Conservation (phyloP, 2,329 filamentous ascomycete species). For the Ophiostoma perfectum region DNA sequence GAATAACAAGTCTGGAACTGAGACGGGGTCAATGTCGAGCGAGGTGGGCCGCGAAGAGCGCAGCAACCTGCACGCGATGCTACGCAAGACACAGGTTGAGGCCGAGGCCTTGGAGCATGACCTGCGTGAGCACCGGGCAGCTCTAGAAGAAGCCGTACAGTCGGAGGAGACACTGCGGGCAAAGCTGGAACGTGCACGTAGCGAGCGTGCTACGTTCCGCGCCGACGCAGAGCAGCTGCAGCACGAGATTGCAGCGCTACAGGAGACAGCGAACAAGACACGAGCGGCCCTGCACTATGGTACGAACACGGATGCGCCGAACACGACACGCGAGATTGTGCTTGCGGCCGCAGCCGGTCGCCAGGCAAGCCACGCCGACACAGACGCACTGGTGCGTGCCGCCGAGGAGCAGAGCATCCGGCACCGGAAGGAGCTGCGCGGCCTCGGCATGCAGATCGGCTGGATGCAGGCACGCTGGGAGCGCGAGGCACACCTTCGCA, state of each 20-base stretch:
- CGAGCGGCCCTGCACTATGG: slow-evolving; percentile 30
- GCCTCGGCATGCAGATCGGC: slow-evolving; percentile 81
- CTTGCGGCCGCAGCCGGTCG: slow-evolving; percentile 31
- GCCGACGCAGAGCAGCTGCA: slow-evolving; percentile 51
- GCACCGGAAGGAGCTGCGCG: slow-evolving; percentile 71
- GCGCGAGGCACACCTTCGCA: slow-evolving; percentile 73
- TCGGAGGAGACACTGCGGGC: slow-evolving; percentile 57
- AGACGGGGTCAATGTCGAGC: slow-evolving; percentile 27
- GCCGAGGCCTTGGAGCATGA: slow-evolving; percentile 66
- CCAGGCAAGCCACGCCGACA: slow-evolving; percentile 39
- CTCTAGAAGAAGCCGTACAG: slow-evolving; percentile 51
- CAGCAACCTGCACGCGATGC: slow-evolving; percentile 54
- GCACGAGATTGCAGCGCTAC: slow-evolving; percentile 45
- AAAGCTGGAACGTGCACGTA: slow-evolving; percentile 65
- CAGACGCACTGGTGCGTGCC: slow-evolving; percentile 54
- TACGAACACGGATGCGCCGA: slow-evolving; percentile 21
- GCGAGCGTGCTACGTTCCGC: slow-evolving; percentile 56
- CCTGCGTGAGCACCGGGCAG: slow-evolving; percentile 62
- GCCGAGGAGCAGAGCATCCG: slow-evolving; percentile 59
- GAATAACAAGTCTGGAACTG: slow-evolving; percentile 23
- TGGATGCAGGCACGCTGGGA: slow-evolving; percentile 79
- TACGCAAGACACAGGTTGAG: slow-evolving; percentile 59
- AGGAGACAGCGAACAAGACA: slow-evolving; percentile 37
- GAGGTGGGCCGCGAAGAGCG: slow-evolving; percentile 50
- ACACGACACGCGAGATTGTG: slow-evolving; percentile 23